phyloP scores from a whole-genome alignment of 2,329 filamentous ascomycete species.

The Botrytis byssoidea region DNA sequence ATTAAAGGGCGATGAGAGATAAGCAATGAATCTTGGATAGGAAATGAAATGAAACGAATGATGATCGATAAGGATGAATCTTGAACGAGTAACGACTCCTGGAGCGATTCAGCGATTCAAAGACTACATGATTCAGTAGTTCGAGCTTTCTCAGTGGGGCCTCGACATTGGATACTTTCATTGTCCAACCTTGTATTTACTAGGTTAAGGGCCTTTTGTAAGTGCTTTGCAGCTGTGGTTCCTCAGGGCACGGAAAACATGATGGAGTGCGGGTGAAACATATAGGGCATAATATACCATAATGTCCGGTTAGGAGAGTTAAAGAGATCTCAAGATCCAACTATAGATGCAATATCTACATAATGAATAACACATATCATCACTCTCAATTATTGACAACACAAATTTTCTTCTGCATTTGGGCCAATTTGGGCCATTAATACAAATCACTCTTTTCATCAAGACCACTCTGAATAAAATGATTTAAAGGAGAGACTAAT shows the following conservation, averaged over 20 bases:
- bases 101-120: too few relatives aligned
- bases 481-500: neutral
- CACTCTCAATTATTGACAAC: neutral
- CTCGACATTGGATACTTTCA: neutral
- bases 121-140: neutral
- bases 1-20: conserved; percentile 42
- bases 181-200: neutral
- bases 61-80: conserved; percentile 3
- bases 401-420: neutral
- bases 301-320: neutral
- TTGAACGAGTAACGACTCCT: neutral
- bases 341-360: neutral
- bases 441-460: neutral
- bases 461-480: neutral
- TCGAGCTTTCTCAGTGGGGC: neutral
- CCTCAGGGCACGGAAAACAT: neutral
- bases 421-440: neutral
- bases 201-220: neutral
- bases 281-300: neutral
- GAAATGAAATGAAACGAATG: neutral
- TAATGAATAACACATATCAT: neutral
- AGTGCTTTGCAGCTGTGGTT: neutral
- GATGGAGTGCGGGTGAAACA: neutral
- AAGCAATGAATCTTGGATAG: neutral
- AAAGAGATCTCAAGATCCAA: neutral